Base-by-base conservation (phyloP, 2,329 filamentous ascomycete species). In the Xylariales sp. region DNA sequence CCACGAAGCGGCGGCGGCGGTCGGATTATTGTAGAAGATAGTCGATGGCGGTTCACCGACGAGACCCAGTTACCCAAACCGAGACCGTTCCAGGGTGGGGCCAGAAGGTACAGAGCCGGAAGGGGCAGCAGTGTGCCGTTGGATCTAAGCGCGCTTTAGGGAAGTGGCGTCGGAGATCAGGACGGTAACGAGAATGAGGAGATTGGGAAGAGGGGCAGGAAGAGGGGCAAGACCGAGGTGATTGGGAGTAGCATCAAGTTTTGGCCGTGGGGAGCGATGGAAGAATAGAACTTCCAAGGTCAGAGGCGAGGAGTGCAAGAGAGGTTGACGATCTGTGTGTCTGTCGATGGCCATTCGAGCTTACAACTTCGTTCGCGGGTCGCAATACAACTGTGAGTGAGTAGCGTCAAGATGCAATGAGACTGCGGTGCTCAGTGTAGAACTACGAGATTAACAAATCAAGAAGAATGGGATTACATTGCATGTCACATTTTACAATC, bases 121-220 rank as follows among this genome's bases (percentile, higher is more conserved):
- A 78, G 91, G 58, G 91, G 89, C 22, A 96, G 89, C 66, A 96
- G 87, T 69, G 90, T 97, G 51, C 93, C 93, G 21, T 69, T 97
- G 53, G 88, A 97, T 69, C 64, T 98, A 58, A 79, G 71, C 50
- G 70, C 74, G 11, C 73, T 84, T 33, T 66, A 60, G 55, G 38
- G 15, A 20, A 42, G 48, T 25, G 42, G n/a, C 10, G 22, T 49
- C 52, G 22, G 21, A 48, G 42, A 45, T 38, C 18, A 9, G 4
- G 28, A 16, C 19, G 37, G 15, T 10, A 11, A 11, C 19, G 11
- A 21, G 25, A 19, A 38, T 4, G 20, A 18, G 28, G 16, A 22
- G 12, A 31, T n/a, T n/a, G n/a, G 33, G 25, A 11, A 35, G n/a
- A 31, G 24, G 24, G 22, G 38, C 22, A 28, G 18, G 16, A 22